phyloP scores from a whole-genome alignment of 1,284 basidiomycete species.

The Ustilago xerochloae region DNA sequence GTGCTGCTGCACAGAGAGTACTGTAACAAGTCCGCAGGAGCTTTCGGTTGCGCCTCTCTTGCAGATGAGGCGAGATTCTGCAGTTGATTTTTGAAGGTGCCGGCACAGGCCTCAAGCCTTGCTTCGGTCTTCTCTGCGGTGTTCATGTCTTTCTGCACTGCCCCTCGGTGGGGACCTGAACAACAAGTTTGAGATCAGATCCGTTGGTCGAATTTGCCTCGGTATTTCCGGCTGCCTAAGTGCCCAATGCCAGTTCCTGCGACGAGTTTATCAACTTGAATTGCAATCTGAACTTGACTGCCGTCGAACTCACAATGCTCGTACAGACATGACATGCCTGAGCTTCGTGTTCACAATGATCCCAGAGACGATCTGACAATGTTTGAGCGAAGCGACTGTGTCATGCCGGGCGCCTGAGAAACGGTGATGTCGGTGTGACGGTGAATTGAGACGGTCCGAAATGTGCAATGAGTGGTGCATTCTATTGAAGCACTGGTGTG shows the following conservation, averaged over 20 bases:
- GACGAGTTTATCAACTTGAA: no score
- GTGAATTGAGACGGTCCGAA: background rate
- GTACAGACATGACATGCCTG: no score
- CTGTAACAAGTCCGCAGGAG: background rate
- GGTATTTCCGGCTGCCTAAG: background rate
- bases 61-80: background rate
- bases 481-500: background rate
- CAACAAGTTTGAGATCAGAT: background rate
- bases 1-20: no score
- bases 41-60: background rate
- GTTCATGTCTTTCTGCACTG: background rate
- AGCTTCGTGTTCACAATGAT: no score
- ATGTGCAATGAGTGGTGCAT: background rate
- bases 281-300: no score
- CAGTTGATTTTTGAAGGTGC: background rate
- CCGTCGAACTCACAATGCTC: no score
- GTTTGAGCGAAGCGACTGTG: no score
- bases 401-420: no score
- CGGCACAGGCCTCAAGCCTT: background rate
- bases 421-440: no score
- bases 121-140: background rate
- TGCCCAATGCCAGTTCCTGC: no score
- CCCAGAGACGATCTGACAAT: no score
- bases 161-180: background rate
- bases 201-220: background rate